These are phyloP conservation scores for Apiospora kogelbergensis DNA, from an alignment of 2,329 filamentous ascomycete genomes.

Conservation along the genomic window DNA sequence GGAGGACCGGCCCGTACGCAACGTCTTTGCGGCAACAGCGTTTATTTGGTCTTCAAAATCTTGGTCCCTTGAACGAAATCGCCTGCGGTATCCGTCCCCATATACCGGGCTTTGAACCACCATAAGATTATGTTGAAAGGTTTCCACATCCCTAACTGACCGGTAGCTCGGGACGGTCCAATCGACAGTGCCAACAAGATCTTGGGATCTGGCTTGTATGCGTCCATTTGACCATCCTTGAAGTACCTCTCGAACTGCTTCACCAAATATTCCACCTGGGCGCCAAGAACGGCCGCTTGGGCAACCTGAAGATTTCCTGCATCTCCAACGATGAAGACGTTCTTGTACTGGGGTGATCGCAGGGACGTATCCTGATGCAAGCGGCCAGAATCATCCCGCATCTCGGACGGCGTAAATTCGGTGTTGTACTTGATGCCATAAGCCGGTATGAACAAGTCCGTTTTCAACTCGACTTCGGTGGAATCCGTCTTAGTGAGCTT, in stretches of 20 bases:
- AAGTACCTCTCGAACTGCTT: slow-evolving; percentile 34
- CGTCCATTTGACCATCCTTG: slow-evolving; percentile 25
- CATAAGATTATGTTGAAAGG: slow-evolving; percentile 39
- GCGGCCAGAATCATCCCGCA: slow-evolving; percentile 35
- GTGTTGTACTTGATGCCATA: slow-evolving; percentile 47
- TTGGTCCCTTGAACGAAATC: neutral
- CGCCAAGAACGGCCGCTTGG: slow-evolving; percentile 32
- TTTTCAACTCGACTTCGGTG: slow-evolving; percentile 35
- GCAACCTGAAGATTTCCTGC: slow-evolving; percentile 39
- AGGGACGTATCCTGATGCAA: slow-evolving; percentile 39
- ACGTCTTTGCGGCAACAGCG: neutral
- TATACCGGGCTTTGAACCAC: slow-evolving; percentile 37
- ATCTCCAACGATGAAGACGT: slow-evolving; percentile 48
- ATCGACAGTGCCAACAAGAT: slow-evolving; percentile 37
- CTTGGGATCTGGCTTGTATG: slow-evolving; percentile 31
- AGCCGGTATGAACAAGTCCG: slow-evolving; percentile 48
- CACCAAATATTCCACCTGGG: slow-evolving; percentile 35
- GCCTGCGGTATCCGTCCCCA: slow-evolving; percentile 25
- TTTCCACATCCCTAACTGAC: slow-evolving; percentile 38
- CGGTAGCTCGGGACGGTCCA: slow-evolving; percentile 38
- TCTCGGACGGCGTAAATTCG: slow-evolving; percentile 37
- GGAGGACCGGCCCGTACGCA: neutral
- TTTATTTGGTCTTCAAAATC: neutral
- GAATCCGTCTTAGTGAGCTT: slow-evolving; percentile 33
- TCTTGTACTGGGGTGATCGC: slow-evolving; percentile 33